Conservation (phyloP, 2,329 filamentous ascomycete species). For the Botryotinia convoluta region DNA sequence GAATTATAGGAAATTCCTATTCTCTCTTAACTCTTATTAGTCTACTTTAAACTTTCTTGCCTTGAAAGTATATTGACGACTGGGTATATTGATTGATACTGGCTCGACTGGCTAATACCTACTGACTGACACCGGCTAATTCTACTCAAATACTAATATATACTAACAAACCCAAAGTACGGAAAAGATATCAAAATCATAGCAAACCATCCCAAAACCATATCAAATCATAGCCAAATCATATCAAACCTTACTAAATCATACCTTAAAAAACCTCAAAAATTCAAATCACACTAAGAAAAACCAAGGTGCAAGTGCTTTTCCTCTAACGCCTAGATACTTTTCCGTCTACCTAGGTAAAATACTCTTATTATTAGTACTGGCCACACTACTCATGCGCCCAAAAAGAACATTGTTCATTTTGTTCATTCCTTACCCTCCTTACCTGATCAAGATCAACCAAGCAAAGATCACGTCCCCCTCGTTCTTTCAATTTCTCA, state of each 20-base stretch:
- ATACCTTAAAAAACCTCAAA: not conserved
- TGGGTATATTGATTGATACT: not conserved
- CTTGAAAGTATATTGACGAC: not conserved
- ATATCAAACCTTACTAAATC: not conserved
- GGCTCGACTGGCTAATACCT: not conserved
- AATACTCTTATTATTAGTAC: not conserved
- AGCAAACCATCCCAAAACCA: too few species aligned
- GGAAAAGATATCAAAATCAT: not conserved
- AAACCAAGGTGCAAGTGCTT: not conserved
- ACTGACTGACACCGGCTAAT: not conserved
- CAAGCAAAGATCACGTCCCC: not conserved
- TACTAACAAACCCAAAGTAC: not conserved
- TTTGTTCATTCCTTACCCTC: conserved; percentile 7
- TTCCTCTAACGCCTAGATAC: conserved; percentile 2
- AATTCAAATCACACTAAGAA: not conserved
- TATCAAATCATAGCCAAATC: not conserved
- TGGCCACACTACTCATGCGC: conserved; percentile 17
- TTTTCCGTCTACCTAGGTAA: too few species aligned
- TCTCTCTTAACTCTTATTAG: too few species aligned
- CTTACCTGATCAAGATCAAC: not conserved
- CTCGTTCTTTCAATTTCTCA: conserved; percentile 7
- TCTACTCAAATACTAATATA: not conserved
- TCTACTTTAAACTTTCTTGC: not conserved
- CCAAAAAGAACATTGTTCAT: conserved; percentile 7
- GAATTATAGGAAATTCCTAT: not conserved